phyloP scores from a whole-genome alignment of 1,139 yeast species.

The Kurtzmaniella natalensis region DNA sequence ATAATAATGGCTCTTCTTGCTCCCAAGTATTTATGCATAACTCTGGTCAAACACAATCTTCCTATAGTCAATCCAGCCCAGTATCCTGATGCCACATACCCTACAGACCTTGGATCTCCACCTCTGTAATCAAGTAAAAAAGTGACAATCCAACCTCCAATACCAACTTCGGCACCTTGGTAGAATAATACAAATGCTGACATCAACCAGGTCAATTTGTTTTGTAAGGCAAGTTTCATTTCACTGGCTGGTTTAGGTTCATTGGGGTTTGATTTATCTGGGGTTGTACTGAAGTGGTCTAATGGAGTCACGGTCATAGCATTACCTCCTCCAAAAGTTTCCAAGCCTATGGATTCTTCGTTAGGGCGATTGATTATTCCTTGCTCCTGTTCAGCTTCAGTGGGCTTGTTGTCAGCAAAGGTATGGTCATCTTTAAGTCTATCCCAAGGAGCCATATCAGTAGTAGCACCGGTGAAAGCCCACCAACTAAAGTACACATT shows the following conservation, averaged over 20 bases:
- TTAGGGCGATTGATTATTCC: not conserved
- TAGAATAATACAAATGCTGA: conserved; percentile 55
- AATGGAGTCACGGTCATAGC: not conserved
- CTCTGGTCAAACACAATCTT: conserved; percentile 43
- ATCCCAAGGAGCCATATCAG: conserved; percentile 36
- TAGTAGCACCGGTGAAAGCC: conserved; percentile 36
- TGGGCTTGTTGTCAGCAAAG: not conserved
- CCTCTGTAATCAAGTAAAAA: conserved; percentile 53
- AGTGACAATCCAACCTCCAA: conserved; percentile 72
- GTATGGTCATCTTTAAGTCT: conserved; percentile 14
- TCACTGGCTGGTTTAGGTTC: not conserved
- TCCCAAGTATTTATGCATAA: conserved; percentile 39
- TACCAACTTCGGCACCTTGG: conserved; percentile 65
- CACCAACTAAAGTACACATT: conserved; percentile 19
- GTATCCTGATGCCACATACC: conserved; percentile 66
- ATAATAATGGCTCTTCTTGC: conserved; percentile 45
- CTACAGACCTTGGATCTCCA: conserved; percentile 42
- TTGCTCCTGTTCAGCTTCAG: conserved; percentile 1
- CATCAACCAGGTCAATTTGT: conserved; percentile 49
- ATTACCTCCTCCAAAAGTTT: conserved; percentile 2
- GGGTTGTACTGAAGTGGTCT: not conserved
- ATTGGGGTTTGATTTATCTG: not conserved
- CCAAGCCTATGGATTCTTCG: conserved; percentile 5
- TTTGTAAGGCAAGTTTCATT: conserved; percentile 32
- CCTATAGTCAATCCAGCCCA: conserved; percentile 72